phyloP scores from a whole-genome alignment of 352 stramenopile genomes.

The Thalassiosira hispida region DNA sequence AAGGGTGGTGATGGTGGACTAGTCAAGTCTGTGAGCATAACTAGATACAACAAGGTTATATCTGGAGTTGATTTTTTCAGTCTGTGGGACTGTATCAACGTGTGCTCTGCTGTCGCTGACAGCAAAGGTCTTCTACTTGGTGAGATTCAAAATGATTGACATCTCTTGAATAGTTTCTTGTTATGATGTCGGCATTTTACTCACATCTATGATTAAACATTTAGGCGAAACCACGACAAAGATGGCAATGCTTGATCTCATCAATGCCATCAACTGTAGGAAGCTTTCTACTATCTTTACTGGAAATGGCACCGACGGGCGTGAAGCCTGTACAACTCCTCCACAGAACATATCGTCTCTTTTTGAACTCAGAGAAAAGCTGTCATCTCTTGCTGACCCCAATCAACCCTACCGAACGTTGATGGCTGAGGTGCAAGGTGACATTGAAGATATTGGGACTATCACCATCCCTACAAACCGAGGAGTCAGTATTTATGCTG shows the following conservation, averaged over 20 bases:
- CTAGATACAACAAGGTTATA: constrained; percentile 20
- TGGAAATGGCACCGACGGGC: background rate
- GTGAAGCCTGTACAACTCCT: constrained; percentile 19
- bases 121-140: background rate
- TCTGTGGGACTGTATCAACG: constrained; percentile 24
- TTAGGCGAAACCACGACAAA: constrained; percentile 12
- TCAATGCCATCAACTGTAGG: constrained; percentile 9
- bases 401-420: constrained; percentile 4
- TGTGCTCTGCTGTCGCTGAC: constrained; percentile 7
- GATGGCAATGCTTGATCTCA: constrained; percentile 8
- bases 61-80: constrained; percentile 15
- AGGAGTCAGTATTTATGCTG: constrained; percentile 1
- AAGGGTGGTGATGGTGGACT: background rate
- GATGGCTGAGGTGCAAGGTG: background rate
- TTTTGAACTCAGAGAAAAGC: background rate
- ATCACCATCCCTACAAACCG: constrained; percentile 11
- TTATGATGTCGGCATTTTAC: too few species aligned
- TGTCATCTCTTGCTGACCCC: background rate
- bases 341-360: background rate
- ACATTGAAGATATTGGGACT: background rate
- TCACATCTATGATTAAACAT: too few species aligned
- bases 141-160: too few species aligned
- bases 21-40: constrained; percentile 15
- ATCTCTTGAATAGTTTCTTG: too few species aligned
- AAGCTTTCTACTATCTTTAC: constrained; percentile 1